These are phyloP conservation scores for Cairneyella variabilis DNA, from an alignment of 495 filamentous ascomycete genomes.

Conservation along the genomic window DNA sequence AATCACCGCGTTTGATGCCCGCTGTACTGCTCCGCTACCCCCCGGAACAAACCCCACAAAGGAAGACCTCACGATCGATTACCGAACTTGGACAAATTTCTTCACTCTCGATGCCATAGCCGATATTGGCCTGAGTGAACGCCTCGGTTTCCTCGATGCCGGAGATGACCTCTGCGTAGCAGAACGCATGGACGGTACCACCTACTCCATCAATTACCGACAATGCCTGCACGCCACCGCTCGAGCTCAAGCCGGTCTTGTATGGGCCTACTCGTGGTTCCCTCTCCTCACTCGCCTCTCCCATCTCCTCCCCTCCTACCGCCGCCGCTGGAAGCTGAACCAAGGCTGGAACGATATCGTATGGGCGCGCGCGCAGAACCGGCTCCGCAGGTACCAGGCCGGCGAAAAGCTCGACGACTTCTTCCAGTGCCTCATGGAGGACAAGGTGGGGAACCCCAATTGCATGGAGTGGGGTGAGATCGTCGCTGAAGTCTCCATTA, in stretches of 20 bases:
- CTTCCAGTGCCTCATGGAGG: slow-evolving; percentile 52
- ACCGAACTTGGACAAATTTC: slow-evolving; percentile 41
- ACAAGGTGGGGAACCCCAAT: slow-evolving; percentile 37
- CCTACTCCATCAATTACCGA: slow-evolving; percentile 36
- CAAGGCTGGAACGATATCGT: slow-evolving; percentile 38
- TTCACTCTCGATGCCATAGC: slow-evolving; percentile 50
- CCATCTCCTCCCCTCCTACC: slow-evolving; percentile 20
- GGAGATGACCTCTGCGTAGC: slow-evolving; percentile 40
- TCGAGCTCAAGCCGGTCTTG: slow-evolving; percentile 34
- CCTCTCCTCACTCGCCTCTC: slow-evolving; percentile 22
- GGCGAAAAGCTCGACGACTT: slow-evolving; percentile 56
- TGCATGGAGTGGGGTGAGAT: slow-evolving; percentile 31
- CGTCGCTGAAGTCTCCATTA: slow-evolving; percentile 35
- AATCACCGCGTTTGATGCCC: no score
- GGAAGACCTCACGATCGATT: slow-evolving; percentile 34
- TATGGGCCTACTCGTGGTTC: slow-evolving; percentile 50
- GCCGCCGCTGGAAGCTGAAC: slow-evolving; percentile 23
- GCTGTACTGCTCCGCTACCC: slow-evolving; percentile 20
- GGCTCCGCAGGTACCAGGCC: slow-evolving; percentile 39
- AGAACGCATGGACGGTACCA: slow-evolving; percentile 37
- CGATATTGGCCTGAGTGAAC: slow-evolving; percentile 48
- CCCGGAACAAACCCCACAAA: slow-evolving; percentile 28
- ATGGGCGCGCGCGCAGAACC: slow-evolving; percentile 30
- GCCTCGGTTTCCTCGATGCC: slow-evolving; percentile 47
- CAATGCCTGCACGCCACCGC: slow-evolving; percentile 45